phyloP scores from a whole-genome alignment of 768 basidiomycete species.

The Suillus placidus region DNA sequence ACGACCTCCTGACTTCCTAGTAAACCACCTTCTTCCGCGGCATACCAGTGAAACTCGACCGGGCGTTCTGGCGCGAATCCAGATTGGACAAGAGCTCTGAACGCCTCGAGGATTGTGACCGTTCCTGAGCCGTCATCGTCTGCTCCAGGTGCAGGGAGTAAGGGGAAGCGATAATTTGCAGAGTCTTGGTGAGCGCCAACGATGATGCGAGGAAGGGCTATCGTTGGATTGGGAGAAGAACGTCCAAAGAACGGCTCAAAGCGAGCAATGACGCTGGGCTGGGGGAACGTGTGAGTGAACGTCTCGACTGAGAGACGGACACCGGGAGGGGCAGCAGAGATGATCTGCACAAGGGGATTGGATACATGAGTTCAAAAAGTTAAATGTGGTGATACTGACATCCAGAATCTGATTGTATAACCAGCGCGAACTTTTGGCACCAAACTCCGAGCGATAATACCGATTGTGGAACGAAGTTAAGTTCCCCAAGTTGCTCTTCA shows the following conservation, averaged over 20 bases:
- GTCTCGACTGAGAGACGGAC: slow-evolving; percentile 25
- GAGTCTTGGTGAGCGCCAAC: slow-evolving; percentile 48
- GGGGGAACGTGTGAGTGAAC: slow-evolving; percentile 25
- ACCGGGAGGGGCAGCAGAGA: slow-evolving; percentile 15
- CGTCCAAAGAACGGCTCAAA: slow-evolving; percentile 23
- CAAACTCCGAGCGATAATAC: slow-evolving; percentile 43
- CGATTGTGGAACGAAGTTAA: slow-evolving; percentile 47
- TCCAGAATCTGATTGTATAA: slow-evolving; percentile 33
- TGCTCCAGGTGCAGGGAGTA: slow-evolving; percentile 49
- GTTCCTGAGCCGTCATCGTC: slow-evolving; percentile 63
- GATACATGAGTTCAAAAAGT: neutral
- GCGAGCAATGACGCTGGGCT: slow-evolving; percentile 27
- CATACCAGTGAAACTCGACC: slow-evolving; percentile 86
- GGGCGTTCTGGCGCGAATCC: slow-evolving; percentile 67
- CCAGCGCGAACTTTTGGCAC: slow-evolving; percentile 42
- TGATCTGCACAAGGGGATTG: slow-evolving; percentile 9
- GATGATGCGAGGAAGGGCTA: slow-evolving; percentile 34
- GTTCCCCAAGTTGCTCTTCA: slow-evolving; percentile 36
- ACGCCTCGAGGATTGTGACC: slow-evolving; percentile 80
- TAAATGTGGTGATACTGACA: neutral
- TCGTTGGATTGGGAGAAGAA: slow-evolving; percentile 9
- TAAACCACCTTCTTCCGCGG: slow-evolving; percentile 57
- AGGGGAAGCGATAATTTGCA: slow-evolving; percentile 42
- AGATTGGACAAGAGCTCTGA: slow-evolving; percentile 67
- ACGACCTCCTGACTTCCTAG: slow-evolving; percentile 50